Evolutionary conservation across 2,329 filamentous ascomycete species (phyloP).

Genomic region (Verticillium klebahnii): DNA sequence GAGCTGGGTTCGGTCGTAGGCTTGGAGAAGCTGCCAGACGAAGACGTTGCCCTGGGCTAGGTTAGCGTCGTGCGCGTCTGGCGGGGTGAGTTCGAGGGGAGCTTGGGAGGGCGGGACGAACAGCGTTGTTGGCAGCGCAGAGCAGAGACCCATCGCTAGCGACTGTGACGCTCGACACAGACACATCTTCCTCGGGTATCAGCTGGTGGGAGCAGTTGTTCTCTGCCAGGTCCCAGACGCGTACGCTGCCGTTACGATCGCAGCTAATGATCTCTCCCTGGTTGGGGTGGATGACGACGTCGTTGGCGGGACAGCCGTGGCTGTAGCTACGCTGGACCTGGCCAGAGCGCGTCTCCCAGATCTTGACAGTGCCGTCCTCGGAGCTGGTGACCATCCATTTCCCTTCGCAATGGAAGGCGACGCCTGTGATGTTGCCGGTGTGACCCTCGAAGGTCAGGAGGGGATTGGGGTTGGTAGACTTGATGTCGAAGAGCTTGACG

Average conservation of each 20-base stretch:
- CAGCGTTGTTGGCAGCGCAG: conserved; percentile 87
- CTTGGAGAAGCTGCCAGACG: conserved; percentile 90
- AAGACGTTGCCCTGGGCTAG: conserved; percentile 80
- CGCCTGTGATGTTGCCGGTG: conserved; percentile 90
- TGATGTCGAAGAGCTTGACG: conserved; percentile 98
- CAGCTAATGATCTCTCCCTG: conserved; percentile 98
- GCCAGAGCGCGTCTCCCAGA: conserved; percentile 88
- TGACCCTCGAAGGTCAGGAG: conserved; percentile 94
- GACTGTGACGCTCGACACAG: conserved; percentile 90
- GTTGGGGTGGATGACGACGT: conserved; percentile 99
- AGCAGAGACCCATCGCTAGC: conserved; percentile 90
- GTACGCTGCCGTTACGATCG: conserved; percentile 85
- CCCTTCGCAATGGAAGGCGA: conserved; percentile 96
- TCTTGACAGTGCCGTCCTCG: conserved; percentile 94
- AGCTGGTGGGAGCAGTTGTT: conserved; percentile 96
- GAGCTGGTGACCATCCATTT: conserved; percentile 99
- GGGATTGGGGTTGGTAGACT: conserved; percentile 93
- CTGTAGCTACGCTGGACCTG: conserved; percentile 88
- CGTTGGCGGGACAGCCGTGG: conserved; percentile 85
- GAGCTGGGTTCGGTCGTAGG: conserved; percentile 75
- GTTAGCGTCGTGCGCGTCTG: neutral
- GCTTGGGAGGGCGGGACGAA: conserved; percentile 33
- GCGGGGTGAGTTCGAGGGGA: neutral
- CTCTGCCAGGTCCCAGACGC: conserved; percentile 95
- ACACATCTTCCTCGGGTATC: conserved; percentile 92